These are phyloP conservation scores for Mycena rosella DNA, from an alignment of 768 basidiomycete genomes.

Conservation along the genomic window DNA sequence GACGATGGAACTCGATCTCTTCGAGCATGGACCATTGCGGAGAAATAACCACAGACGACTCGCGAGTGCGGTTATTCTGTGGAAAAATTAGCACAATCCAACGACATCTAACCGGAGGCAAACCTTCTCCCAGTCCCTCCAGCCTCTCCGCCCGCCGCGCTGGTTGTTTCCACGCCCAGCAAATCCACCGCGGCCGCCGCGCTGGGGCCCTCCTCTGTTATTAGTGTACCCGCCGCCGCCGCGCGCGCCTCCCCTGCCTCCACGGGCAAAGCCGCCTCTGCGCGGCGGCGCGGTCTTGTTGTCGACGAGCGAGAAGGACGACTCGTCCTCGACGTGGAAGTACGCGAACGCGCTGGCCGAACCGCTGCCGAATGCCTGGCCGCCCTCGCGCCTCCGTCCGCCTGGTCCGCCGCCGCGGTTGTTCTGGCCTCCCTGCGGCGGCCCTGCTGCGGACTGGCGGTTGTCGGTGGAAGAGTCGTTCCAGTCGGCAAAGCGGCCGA, in stretches of 20 bases:
- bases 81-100: conserved; percentile 23
- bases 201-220: conserved; percentile 59
- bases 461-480: conserved; percentile 80
- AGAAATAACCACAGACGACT: conserved; percentile 94
- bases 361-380: conserved; percentile 90
- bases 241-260: conserved; percentile 65
- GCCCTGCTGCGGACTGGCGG: conserved; percentile 64
- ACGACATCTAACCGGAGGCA: conserved; percentile 22
- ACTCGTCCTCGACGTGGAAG: conserved; percentile 98
- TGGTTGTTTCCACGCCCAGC: conserved; percentile 56
- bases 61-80: conserved; percentile 85
- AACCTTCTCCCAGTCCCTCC: conserved; percentile 97
- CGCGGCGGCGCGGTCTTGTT: conserved; percentile 81
- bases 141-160: conserved; percentile 77
- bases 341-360: conserved; percentile 94
- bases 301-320: conserved; percentile 96
- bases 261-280: conserved; percentile 76
- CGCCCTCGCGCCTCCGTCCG: conserved; percentile 79
- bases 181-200: conserved; percentile 62
- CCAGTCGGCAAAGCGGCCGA: conserved; percentile 98
- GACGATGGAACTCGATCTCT: conserved; percentile 95
- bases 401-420: conserved; percentile 64
- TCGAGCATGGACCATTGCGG: conserved; percentile 96
- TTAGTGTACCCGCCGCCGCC: conserved; percentile 54
- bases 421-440: conserved; percentile 58